Base-by-base conservation (phyloP, 2,329 filamentous ascomycete genomes). In the Alternaria tenuissima region DNA sequence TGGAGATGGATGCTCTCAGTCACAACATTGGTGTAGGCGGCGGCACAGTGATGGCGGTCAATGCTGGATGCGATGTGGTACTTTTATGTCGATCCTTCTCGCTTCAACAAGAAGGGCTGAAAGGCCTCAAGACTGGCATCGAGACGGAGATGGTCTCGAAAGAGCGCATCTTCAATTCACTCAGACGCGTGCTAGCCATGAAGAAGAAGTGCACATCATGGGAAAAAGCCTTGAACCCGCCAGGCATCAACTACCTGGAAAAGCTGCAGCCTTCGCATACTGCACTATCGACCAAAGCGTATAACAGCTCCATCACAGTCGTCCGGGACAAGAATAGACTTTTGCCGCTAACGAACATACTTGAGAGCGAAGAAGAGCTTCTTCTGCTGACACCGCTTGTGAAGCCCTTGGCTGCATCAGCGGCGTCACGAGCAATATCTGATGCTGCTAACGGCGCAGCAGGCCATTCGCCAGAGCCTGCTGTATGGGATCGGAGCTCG, bases 1-100 rank as follows among this genome's bases (percentile, higher is more conserved):
- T 98, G 7, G 94, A 97, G 76, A 98, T 98, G 94, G 94, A 97
- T 73, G 93, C 94, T 0, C 85, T 98, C 8, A 95, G 93, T 65
- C 92, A 96, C 74, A 96, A 97, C 70, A 95, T 98, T 51, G 94
- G 94, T n/a, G 93, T 99, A 18, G 93, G 94, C 68, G 94, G 95
- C 41, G 95, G 95, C 12, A 97, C 94, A 0, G 93, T 98, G 69
- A 97, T 97, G 93, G 95, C 95, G 4, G 92, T 97, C 52, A 95
- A 97, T 76, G 94, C 95, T 32, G 95, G 95, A 14, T 98, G 95
- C 75, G 95, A 99, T 77, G 83, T 98, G 54, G 88, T 97, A 5
- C 86, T 97, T 6, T 86, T 97, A 1, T 98, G 94, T 71, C 89
- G 93, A 44, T 93, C 93, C 6, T 96, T 93, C 69, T 89, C 91